A percentile compares a stretch with the other conserved stretches of the same genome.
These are phyloP conservation scores for Auriscalpium orientale DNA, from an alignment of 768 basidiomycete species.

Conservation along the genomic window DNA sequence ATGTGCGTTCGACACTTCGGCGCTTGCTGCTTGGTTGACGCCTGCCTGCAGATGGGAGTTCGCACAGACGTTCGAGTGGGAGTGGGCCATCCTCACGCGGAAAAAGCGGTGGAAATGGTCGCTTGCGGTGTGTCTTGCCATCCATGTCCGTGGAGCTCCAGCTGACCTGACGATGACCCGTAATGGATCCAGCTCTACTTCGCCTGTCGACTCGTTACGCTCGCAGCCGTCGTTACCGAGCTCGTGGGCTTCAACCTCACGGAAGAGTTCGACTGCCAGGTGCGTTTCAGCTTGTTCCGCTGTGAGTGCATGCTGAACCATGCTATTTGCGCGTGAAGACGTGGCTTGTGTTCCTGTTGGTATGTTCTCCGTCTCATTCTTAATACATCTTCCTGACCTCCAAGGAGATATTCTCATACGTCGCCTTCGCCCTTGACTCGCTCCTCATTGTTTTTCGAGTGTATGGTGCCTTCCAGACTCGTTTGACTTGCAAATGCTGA, in stretches of 20 bases:
- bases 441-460: constrained; percentile 1
- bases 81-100: constrained; percentile 6
- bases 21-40: background rate
- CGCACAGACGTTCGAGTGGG: constrained; percentile 2
- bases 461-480: background rate
- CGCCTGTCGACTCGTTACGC: constrained; percentile 3
- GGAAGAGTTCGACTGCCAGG: constrained; percentile 3
- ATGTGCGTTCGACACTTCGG: constrained; percentile 1
- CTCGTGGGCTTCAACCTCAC: constrained; percentile 6
- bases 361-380: background rate
- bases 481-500: too few relatives aligned
- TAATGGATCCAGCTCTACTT: constrained; percentile 4
- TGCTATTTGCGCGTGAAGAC: too few relatives aligned
- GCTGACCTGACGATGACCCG: too few relatives aligned
- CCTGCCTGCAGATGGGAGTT: constrained; percentile 4
- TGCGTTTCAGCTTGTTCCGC: background rate
- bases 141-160: too few relatives aligned
- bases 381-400: background rate
- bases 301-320: too few relatives aligned
- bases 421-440: background rate
- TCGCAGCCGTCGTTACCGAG: constrained; percentile 1
- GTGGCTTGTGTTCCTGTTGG: constrained; percentile 4
- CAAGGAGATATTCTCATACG: background rate
- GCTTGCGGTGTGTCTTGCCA: background rate
- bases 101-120: constrained; percentile 2